Evolutionary conservation across 192 early-diverging fungal species (phyloP), one percentile per base, ranked within the genome.

Genomic region (Phlyctochytrium arcticum): DNA sequence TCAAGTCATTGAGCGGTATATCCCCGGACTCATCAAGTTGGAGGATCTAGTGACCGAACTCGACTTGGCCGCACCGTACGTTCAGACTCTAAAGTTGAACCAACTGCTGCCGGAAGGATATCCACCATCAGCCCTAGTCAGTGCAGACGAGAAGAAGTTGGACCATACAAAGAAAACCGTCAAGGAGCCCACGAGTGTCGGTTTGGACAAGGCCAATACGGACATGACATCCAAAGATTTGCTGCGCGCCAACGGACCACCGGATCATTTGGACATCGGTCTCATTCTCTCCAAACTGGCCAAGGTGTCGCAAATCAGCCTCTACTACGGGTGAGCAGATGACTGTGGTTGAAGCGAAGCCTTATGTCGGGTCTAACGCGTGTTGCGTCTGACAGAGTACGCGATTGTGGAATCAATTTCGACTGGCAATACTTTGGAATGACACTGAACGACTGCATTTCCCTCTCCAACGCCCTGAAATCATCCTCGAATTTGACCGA

Each of bases 381-480:
- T n/a, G n/a, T n/a, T n/a, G n/a, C n/a, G n/a, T n/a, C 2, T 7
- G 0, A 44, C 17, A 82, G 80, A 3, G 68, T 82, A 2, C 57
- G 61, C 27, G 77, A 82, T 50, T 79, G 76, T 51, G 77, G 77
- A 3, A 82, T 82, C 12, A 64, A 82, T 30, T 82, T 82, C 49
- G 33, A 60, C 6, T 80, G 80, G 77, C 53, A 59, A 32, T 58
- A 66, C 9, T 82, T 82, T 72, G 80, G 80, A 10, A 82, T 82
- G 80, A 82, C 80, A 5, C 37, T 82, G 6, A 77, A 67, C 36
- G 80, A 82, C 49, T 62, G 71, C 26, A 53, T 62, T 4, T 36
- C 5, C 4, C 62, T 79, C 7, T 19, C 55, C 39, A 49, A 64
- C 26, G 26, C 58, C 3, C 31, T 79, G 4, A 72, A 77, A 30